A percentile compares a stretch with the other conserved stretches of the same genome.
Evolutionary conservation across 169 alveolate genomes (phyloP).

Genomic region (Plasmodium knowlesi): DNA sequence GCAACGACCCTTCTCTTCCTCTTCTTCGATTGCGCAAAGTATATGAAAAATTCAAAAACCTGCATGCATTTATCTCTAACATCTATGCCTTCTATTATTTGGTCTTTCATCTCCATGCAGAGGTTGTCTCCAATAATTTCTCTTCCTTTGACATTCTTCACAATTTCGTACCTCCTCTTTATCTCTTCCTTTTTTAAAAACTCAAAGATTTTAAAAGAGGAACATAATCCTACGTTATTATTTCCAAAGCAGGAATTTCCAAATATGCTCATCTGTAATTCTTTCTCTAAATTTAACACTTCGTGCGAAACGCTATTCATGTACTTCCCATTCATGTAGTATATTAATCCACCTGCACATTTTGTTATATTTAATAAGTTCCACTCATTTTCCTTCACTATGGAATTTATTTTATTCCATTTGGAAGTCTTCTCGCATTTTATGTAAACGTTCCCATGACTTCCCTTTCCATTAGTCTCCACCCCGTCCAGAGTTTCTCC

Average conservation of each 20-base stretch:
- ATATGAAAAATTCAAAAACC: slow-evolving; percentile 3
- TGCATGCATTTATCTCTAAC: background rate
- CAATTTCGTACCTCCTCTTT: slow-evolving; percentile 40
- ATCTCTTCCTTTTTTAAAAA: slow-evolving; percentile 70
- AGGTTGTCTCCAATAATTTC: slow-evolving; percentile 71
- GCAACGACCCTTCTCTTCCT: slow-evolving; percentile 19
- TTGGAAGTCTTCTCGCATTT: slow-evolving; percentile 11
- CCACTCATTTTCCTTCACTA: slow-evolving; percentile 48
- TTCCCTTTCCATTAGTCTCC: background rate
- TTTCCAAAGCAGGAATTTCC: slow-evolving; percentile 72
- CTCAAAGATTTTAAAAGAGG: slow-evolving; percentile 62
- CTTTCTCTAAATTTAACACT: slow-evolving; percentile 21
- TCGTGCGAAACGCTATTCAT: slow-evolving; percentile 43
- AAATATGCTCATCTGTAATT: slow-evolving; percentile 25
- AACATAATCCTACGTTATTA: slow-evolving; percentile 60
- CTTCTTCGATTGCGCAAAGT: slow-evolving; percentile 34
- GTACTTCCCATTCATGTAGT: slow-evolving; percentile 61
- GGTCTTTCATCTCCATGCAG: background rate
- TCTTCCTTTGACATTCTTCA: slow-evolving; percentile 32
- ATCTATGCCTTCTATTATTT: slow-evolving; percentile 57
- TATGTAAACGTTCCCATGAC: slow-evolving; percentile 19
- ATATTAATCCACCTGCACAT: slow-evolving; percentile 42
- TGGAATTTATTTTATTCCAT: slow-evolving; percentile 26
- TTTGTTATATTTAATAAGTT: slow-evolving; percentile 42
- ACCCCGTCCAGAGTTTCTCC: background rate